phyloP scores from a whole-genome alignment of 2,329 filamentous ascomycete species.

The Passalora sequoiae region DNA sequence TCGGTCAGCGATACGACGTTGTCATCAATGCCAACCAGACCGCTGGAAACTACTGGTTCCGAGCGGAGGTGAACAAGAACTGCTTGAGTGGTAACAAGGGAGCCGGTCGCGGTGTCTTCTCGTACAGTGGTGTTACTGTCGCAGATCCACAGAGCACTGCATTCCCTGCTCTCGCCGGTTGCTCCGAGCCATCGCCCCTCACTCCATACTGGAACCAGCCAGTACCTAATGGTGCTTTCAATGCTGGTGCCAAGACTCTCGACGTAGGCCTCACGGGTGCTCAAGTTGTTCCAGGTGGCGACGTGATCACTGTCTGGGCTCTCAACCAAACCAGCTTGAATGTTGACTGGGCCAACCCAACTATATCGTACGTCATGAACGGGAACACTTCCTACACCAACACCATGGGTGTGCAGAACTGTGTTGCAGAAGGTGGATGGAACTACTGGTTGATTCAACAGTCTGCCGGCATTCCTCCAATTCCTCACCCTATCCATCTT shows the following conservation, averaged over 20 bases:
- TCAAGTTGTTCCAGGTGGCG: slow-evolving; percentile 29
- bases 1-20: slow-evolving; percentile 50
- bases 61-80: slow-evolving; percentile 13
- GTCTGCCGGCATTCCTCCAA: slow-evolving; percentile 4
- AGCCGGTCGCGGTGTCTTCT: slow-evolving; percentile 31
- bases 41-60: slow-evolving; percentile 34
- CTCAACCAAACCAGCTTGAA: slow-evolving; percentile 37
- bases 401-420: slow-evolving; percentile 39
- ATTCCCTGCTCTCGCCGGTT: slow-evolving; percentile 38
- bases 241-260: slow-evolving; percentile 31
- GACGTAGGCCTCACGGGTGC: slow-evolving; percentile 31
- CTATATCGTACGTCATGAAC: slow-evolving; percentile 41
- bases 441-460: slow-evolving; percentile 37
- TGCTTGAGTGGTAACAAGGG: slow-evolving; percentile 19
- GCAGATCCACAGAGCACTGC: slow-evolving; percentile 23
- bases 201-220: slow-evolving; percentile 32
- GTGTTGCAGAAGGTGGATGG: slow-evolving; percentile 32
- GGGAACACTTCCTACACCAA: slow-evolving; percentile 39
- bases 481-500: slow-evolving; percentile 23
- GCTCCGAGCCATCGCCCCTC: slow-evolving; percentile 29
- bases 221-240: slow-evolving; percentile 35
- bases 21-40: slow-evolving; percentile 33
- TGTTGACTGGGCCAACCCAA: slow-evolving; percentile 42
- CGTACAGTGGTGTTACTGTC: slow-evolving; percentile 27
- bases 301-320: slow-evolving; percentile 38